Percentiles rank a stretch among this genome's conserved stretches.
These are phyloP conservation scores for Starmerella ratchasimensis DNA, from an alignment of 805 yeast species.

Conservation along the genomic window DNA sequence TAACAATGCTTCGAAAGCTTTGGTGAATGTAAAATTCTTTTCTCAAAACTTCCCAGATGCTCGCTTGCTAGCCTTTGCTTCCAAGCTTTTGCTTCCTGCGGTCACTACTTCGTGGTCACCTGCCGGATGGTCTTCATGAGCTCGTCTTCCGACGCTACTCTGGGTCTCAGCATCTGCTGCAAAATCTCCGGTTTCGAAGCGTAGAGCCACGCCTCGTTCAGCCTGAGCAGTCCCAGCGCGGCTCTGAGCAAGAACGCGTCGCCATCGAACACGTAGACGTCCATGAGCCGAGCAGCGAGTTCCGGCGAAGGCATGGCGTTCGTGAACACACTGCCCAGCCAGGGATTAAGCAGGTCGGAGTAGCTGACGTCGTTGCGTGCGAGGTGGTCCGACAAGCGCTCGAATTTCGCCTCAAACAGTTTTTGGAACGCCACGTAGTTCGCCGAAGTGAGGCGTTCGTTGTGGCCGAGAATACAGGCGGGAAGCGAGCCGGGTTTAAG, in stretches of 20 bases:
- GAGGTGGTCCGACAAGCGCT: conserved; percentile 40
- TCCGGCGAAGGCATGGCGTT: conserved; percentile 34
- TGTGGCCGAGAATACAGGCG: conserved; percentile 25
- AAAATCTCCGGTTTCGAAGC: conserved; percentile 39
- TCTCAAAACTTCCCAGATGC: not conserved
- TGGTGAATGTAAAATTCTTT: too few relatives aligned
- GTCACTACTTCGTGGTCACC: conserved; percentile 5
- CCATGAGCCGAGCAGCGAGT: conserved; percentile 38
- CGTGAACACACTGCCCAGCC: conserved; percentile 35
- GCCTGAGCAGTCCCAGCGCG: conserved; percentile 38
- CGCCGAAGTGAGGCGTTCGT: conserved; percentile 26
- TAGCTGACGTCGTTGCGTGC: conserved; percentile 31
- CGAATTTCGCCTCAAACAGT: conserved; percentile 33
- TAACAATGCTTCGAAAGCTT: too few relatives aligned
- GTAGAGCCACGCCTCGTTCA: conserved; percentile 38
- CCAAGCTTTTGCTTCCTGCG: too few relatives aligned
- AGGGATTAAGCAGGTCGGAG: conserved; percentile 31
- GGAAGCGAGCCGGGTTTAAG: conserved; percentile 26
- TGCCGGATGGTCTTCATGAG: conserved; percentile 13
- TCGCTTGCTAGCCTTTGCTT: too few relatives aligned
- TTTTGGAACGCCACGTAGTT: conserved; percentile 36
- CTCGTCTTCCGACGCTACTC: conserved; percentile 10
- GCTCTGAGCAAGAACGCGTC: conserved; percentile 41
- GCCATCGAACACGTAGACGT: conserved; percentile 48
- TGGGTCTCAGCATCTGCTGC: conserved; percentile 17